Conservation (phyloP, 495 filamentous ascomycete genomes). For the Cenococcum geophilum region DNA sequence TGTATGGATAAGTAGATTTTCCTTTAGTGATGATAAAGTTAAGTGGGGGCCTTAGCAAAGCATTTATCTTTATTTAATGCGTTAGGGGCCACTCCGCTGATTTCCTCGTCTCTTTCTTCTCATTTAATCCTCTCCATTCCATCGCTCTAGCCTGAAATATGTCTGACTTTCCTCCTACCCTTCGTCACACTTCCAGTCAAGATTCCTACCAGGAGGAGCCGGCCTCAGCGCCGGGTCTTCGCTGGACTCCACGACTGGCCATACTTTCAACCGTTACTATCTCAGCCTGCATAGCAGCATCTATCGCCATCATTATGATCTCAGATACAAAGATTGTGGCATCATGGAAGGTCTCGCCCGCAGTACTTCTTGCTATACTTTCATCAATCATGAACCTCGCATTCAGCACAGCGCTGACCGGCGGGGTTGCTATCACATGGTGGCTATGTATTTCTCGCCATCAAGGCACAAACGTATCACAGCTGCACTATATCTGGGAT, state of each 20-base stretch:
- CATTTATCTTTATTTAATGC: too few relatives aligned
- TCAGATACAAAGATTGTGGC: not conserved
- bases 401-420: slow-evolving; percentile 8
- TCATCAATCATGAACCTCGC: not conserved
- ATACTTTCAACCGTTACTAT: not conserved
- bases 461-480: slow-evolving; percentile 21
- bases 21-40: too few relatives aligned
- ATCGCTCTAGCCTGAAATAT: too few relatives aligned
- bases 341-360: not conserved
- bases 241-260: not conserved
- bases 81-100: too few relatives aligned
- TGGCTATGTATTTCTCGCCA: slow-evolving; percentile 19
- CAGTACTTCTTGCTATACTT: not conserved
- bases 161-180: too few relatives aligned
- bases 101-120: too few relatives aligned
- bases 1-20: too few relatives aligned
- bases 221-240: too few relatives aligned
- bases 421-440: slow-evolving; percentile 21
- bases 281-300: not conserved
- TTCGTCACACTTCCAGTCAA: too few relatives aligned
- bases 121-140: too few relatives aligned
- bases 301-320: not conserved
- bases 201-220: too few relatives aligned
- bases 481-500: slow-evolving; percentile 16
- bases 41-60: too few relatives aligned